phyloP scores from a whole-genome alignment of 192 early-diverging fungal genomes.

The Gigaspora rosea region DNA sequence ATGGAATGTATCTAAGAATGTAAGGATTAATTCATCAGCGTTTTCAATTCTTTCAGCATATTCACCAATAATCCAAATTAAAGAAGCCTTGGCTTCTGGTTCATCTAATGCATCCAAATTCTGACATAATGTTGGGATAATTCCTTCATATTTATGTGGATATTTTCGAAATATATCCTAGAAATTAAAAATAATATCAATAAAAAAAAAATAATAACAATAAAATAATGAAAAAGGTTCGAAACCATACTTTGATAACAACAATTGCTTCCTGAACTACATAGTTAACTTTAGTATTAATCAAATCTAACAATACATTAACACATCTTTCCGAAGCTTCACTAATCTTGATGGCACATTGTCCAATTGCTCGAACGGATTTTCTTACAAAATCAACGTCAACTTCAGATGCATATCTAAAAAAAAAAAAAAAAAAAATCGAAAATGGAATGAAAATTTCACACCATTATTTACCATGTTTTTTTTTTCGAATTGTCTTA shows the following conservation, averaged over 20 bases:
- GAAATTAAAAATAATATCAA: background rate
- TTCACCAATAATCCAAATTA: constrained; percentile 97
- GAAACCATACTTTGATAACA: constrained; percentile 73
- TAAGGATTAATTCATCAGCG: constrained; percentile 72
- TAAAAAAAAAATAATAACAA: background rate
- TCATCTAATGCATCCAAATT: constrained; percentile 88
- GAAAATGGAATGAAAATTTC: no score
- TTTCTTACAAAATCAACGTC: constrained; percentile 96
- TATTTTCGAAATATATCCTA: constrained; percentile 95
- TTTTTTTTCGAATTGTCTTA: constrained; percentile 44
- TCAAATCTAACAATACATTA: constrained; percentile 84
- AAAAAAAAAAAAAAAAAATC: background rate
- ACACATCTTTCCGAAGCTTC: constrained; percentile 84
- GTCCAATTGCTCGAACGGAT: constrained; percentile 87
- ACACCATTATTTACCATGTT: no score
- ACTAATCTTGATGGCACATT: constrained; percentile 90
- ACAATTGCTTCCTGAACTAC: constrained; percentile 91
- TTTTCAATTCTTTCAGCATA: constrained; percentile 90
- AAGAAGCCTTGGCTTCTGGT: constrained; percentile 85
- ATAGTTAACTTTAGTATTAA: constrained; percentile 84
- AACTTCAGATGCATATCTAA: constrained; percentile 90
- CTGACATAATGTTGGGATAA: constrained; percentile 86
- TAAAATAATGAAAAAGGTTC: background rate
- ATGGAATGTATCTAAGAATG: constrained; percentile 83
- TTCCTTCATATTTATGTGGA: constrained; percentile 81